phyloP scores from a whole-genome alignment of 2,329 filamentous ascomycete genomes.

The Fusarium sp. region DNA sequence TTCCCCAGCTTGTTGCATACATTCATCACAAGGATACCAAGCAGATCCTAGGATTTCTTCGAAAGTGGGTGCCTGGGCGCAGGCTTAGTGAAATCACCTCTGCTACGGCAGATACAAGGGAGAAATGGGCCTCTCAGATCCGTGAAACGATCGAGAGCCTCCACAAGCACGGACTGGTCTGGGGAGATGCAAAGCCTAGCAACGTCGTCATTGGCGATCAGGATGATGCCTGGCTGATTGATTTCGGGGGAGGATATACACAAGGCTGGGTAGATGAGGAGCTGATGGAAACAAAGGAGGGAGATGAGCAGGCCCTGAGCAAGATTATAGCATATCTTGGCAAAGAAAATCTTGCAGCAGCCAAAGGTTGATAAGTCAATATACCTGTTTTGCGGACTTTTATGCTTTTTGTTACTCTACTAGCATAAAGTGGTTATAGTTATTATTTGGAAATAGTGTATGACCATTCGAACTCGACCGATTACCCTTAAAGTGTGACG shows the following conservation, averaged over 20 bases:
- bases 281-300: accelerated
- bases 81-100: accelerated
- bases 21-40: neutral
- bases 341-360: accelerated
- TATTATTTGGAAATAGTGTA: too few species aligned
- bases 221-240: neutral
- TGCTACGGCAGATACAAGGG: accelerated
- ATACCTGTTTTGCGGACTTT: too few species aligned
- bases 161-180: neutral
- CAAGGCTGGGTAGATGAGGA: neutral
- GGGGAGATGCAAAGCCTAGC: neutral
- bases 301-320: neutral
- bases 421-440: too few species aligned
- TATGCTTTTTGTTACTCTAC: too few species aligned
- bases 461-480: too few species aligned
- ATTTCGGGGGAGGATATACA: neutral
- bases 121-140: neutral
- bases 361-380: neutral
- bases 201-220: neutral
- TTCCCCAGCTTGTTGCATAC: neutral
- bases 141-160: accelerated
- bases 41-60: neutral
- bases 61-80: neutral
- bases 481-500: too few species aligned
- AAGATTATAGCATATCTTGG: neutral